phyloP scores from a whole-genome alignment of 176 grass and related monocot species.

The Zea mays region Zm-B73-REFERENCE-NAM-5.0 NC_050096.1:107674001-107674500 shows the following conservation, averaged over 20 bases:
- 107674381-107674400: conserved; percentile 73
- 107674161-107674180: conserved; percentile 47
- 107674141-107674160: conserved; percentile 45
- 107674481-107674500: conserved; percentile 70
- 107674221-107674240: conserved; percentile 47
- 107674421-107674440: conserved; percentile 39
- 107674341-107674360: conserved; percentile 58
- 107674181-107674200: conserved; percentile 71
- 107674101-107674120: conserved; percentile 36
- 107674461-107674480: conserved; percentile 63
- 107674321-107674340: conserved; percentile 74
- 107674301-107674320: conserved; percentile 62
- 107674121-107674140: conserved; percentile 36
- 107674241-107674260: conserved; percentile 71
- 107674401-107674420: conserved; percentile 67
- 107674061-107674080: conserved; percentile 58
- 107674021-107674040: not conserved
- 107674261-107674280: conserved; percentile 49
- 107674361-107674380: conserved; percentile 53
- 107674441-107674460: conserved; percentile 55
- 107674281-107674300: conserved; percentile 53
- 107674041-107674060: conserved; percentile 59
- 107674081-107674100: conserved; percentile 87
- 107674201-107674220: conserved; percentile 66
- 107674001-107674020: not conserved